Evolutionary conservation across 192 early-diverging fungal genomes (phyloP), one percentile per base, ranked within the genome.

Genomic region (Backusella westeae): DNA sequence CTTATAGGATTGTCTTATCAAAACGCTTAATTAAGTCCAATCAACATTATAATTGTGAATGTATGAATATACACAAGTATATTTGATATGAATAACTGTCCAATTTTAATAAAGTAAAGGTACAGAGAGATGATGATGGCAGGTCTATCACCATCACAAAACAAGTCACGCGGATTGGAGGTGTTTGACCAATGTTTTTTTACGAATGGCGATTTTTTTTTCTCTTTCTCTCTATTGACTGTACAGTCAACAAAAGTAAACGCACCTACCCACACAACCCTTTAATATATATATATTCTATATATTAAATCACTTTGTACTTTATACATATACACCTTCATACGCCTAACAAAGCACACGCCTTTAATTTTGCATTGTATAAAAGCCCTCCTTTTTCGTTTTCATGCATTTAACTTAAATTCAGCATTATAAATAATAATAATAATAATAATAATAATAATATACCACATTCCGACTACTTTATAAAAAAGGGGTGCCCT

Each of bases 381-480:
- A 49, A n/a, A 49, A 49, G n/a, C 8, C 3, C 26, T 12, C 10
- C 23, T 29, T 63, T 21, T 63, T 63, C 9, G 21, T 14, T 29
- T 63, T 63, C 56, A 63, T 63, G 56, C 21, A 63, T 14, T 63
- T 63, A 63, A 63, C 56, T 63, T 63, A 63, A 63, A 49, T 49
- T 63, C 56, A 63, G 23, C 53, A 59, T 56, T 59, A 12, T 52
- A 19, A 52, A 52, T 52, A 52, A 6, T n/a, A 49, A 19, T 19
- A n/a, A n/a, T n/a, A n/a, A 52, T 52, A 52, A 6, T n/a, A 52
- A 52, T 52, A 52, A 6, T n/a, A 15, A 19, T n/a, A 15, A 19
- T 59, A 59, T 59, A 59, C 53, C 53, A 26, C 46, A 32, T 66
- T 66, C 32, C 34, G 4, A 14, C 17, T 67, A 67, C 34, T n/a